Evolutionary conservation across 768 basidiomycete genomes (phyloP).

Genomic region (Suillus plorans): DNA sequence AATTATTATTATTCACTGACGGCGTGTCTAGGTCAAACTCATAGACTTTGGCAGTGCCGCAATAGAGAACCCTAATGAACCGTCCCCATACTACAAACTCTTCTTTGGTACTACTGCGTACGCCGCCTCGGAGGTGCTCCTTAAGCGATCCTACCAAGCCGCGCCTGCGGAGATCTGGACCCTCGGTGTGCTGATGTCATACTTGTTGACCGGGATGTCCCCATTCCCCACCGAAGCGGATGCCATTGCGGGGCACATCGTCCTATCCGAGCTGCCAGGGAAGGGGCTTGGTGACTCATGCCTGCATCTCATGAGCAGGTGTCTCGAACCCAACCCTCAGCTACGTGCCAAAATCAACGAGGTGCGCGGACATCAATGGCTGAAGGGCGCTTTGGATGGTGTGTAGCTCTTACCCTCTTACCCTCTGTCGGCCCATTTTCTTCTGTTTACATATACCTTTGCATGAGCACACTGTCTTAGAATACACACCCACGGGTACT

Average conservation of each 20-base stretch:
- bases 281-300: slow-evolving; percentile 45
- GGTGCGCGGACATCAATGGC: slow-evolving; percentile 85
- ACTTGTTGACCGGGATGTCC: slow-evolving; percentile 87
- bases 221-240: slow-evolving; percentile 89
- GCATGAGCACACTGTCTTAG: not conserved
- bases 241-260: slow-evolving; percentile 65
- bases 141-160: slow-evolving; percentile 85
- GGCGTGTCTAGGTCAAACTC: slow-evolving; percentile 69
- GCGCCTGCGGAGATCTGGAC: slow-evolving; percentile 97
- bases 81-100: slow-evolving; percentile 66
- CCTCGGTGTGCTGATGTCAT: slow-evolving; percentile 91
- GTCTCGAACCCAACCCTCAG: slow-evolving; percentile 82
- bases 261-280: slow-evolving; percentile 43
- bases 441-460: not conserved
- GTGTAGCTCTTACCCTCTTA: slow-evolving; percentile 10
- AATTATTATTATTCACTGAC: slow-evolving; percentile 12
- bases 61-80: slow-evolving; percentile 59
- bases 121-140: slow-evolving; percentile 91
- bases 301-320: slow-evolving; percentile 66
- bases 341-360: slow-evolving; percentile 80
- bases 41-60: slow-evolving; percentile 96
- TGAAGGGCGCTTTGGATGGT: slow-evolving; percentile 35
- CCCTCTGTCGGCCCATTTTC: not conserved
- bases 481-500: not conserved
- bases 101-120: slow-evolving; percentile 97